Base-by-base conservation (phyloP, 345 rosid species). In the Syzygium aromaticum region DNA sequence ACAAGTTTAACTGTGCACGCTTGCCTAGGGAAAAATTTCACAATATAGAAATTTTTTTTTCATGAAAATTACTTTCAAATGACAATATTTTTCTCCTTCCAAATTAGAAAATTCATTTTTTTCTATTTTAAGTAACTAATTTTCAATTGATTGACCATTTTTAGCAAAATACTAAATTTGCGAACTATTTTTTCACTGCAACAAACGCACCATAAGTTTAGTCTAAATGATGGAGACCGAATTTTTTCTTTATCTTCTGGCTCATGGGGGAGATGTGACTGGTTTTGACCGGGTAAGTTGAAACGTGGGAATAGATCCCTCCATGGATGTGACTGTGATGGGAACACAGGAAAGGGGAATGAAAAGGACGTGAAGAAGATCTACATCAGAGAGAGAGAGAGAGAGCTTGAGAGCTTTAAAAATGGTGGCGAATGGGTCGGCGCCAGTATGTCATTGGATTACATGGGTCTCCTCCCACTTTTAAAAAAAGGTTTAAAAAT, bases 131-230 rank as follows among this genome's bases (percentile, higher is more conserved):
- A 11, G 14, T n/a, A 13, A n/a, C 14, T 0, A 13, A 61, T 61
- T 6, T 57, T 25, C 2, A n/a, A 1, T 13, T 3, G 0, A 28
- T 1, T 0, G 28, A 14, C 6, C 11, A 59, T 5, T 27, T 11
- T 59, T 59, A 43, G 51, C 11, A 8, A 9, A 13, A 52, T 0
- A 1, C 4, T 13, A 52, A 52, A 52, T 19, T 21, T 2, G 59
- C 27, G 11, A 54, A 8, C 27, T 22, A 54, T 21, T 54, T 56
- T 56, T 22, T 22, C 25, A 1, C 57, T 19, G 23, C 23, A 7
- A 19, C 7, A 7, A 19, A 54, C 22, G 7, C 54, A 54, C 8
- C 57, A 1, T 15, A 8, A 23, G 7, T 67, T 10, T 21, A 33
- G 78, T 67, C 2, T 2, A 33, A 17, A 10, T 3, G 46, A 67